phyloP scores from a whole-genome alignment of 257 asterid species.

The Forsythia viridissima region DNA sequence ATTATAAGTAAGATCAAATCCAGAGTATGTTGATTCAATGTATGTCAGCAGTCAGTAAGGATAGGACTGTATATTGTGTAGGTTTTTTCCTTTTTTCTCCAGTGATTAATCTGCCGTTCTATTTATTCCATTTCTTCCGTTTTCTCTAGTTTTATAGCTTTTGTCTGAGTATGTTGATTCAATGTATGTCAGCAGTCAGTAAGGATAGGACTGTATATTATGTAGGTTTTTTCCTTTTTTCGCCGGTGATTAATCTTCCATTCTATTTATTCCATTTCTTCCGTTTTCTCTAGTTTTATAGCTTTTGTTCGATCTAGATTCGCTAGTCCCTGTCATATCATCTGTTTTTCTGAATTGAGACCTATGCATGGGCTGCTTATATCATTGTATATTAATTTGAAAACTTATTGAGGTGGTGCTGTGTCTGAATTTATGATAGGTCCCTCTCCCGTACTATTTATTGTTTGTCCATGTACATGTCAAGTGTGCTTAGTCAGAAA shows the following conservation, averaged over 20 bases:
- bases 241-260: background rate
- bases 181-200: no score
- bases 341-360: background rate
- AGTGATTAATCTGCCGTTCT: background rate
- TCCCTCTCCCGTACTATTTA: background rate
- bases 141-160: background rate
- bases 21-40: background rate
- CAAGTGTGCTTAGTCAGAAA: background rate
- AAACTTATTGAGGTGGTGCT: background rate
- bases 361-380: background rate
- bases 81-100: no score
- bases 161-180: background rate
- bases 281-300: background rate
- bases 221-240: no score
- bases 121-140: background rate
- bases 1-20: no score
- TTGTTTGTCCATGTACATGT: background rate
- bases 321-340: background rate
- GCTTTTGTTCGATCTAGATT: background rate
- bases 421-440: background rate
- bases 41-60: no score
- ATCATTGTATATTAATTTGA: background rate
- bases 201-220: no score
- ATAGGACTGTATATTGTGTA: no score
- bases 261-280: background rate